Evolutionary conservation across 164 flowering plant species (phyloP).

Genomic region (Tetracentron sinense): DNA sequence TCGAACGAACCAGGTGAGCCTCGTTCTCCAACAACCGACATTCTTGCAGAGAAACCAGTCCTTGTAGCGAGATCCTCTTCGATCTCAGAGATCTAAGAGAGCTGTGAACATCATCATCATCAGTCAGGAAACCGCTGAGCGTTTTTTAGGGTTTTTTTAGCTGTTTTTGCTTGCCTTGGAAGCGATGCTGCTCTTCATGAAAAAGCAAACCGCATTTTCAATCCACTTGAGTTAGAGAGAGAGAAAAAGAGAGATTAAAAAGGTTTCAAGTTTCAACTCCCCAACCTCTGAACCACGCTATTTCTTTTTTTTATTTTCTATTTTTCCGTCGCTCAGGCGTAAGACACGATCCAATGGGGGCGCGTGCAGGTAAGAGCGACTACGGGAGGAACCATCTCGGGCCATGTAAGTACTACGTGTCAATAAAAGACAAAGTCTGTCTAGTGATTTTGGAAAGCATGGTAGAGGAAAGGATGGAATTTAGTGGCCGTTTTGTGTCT

Average conservation of each 20-base stretch:
- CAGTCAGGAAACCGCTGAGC: conserved; percentile 3
- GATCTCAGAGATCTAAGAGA: conserved; percentile 20
- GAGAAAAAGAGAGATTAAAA: neutral
- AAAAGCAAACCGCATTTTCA: conserved; percentile 36
- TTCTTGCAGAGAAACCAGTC: neutral
- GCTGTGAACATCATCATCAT: conserved; percentile 4
- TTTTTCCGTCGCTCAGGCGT: neutral
- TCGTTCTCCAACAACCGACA: conserved; percentile 5
- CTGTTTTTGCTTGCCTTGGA: conserved; percentile 49
- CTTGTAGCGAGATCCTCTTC: conserved; percentile 8
- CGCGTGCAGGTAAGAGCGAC: neutral
- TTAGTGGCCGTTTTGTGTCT: neutral
- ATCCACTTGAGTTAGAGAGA: conserved; percentile 20
- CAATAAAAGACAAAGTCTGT: no score
- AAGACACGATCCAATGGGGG: neutral
- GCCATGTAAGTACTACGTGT: no score
- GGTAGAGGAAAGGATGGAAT: neutral
- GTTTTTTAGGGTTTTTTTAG: conserved; percentile 15
- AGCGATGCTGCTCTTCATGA: conserved; percentile 47
- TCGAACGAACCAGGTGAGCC: neutral
- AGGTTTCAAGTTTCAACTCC: neutral
- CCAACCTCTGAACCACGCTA: no score
- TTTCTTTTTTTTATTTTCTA: neutral
- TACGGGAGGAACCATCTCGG: no score
- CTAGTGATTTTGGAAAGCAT: no score